Evolutionary conservation across 305 asterid species (phyloP).

Genomic region (Solanum hybrid): DNA sequence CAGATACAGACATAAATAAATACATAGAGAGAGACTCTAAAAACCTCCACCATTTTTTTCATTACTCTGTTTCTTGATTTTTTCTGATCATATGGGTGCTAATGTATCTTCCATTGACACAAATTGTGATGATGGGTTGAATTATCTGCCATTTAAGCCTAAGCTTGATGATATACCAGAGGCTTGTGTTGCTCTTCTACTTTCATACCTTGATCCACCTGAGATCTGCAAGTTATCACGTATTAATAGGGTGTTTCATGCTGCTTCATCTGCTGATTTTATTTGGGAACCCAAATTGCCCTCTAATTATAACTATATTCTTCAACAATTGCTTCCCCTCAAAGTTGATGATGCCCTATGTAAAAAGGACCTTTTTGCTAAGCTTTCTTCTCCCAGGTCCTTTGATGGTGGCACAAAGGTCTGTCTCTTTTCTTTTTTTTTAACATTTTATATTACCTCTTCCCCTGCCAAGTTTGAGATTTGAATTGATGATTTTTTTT

Average conservation of each 20-base stretch:
- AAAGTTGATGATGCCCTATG: slow-evolving; percentile 7
- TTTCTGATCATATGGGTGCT: not conserved
- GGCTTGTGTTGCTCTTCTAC: slow-evolving; percentile 47
- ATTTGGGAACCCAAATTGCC: slow-evolving; percentile 68
- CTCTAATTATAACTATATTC: slow-evolving; percentile 29
- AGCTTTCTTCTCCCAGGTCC: slow-evolving; percentile 32
- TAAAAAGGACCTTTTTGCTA: slow-evolving; percentile 48
- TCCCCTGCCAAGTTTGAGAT: not conserved
- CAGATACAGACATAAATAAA: not conserved
- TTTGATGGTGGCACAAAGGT: slow-evolving; percentile 68
- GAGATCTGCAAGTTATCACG: slow-evolving; percentile 63
- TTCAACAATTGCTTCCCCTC: slow-evolving; percentile 18
- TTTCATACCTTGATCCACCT: slow-evolving; percentile 57
- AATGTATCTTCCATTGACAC: not conserved
- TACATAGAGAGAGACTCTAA: not conserved
- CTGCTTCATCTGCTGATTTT: slow-evolving; percentile 68
- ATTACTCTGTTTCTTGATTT: not conserved
- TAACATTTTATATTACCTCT: not conserved
- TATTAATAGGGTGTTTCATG: slow-evolving; percentile 46
- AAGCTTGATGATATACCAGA: slow-evolving; percentile 69
- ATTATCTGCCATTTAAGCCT: slow-evolving; percentile 6
- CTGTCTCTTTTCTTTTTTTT: slow-evolving; percentile 13
- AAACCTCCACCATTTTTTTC: not conserved
- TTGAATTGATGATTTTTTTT: not conserved
- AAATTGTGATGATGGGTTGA: not conserved